Percentiles rank a stretch among this genome's conserved stretches.
phyloP scores from a whole-genome alignment of 208 protist genomes.

The Leishmania mexicana region DNA sequence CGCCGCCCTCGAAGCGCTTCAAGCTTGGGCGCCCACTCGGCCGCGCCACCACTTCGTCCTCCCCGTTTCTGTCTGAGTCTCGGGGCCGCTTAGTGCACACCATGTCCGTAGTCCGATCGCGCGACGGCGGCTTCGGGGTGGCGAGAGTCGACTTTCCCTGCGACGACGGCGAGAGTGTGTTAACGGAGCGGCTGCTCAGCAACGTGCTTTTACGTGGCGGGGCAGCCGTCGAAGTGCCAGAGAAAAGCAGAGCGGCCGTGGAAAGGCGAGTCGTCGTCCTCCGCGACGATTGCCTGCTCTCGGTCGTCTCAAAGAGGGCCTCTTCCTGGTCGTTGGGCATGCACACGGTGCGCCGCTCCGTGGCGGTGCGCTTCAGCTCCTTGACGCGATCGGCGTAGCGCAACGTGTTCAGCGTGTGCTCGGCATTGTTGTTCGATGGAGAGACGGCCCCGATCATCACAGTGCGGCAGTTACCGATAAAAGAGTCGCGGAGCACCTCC shows the following conservation, averaged over 20 bases:
- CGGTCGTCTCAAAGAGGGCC: slow-evolving; percentile 35
- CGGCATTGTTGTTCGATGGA: slow-evolving; percentile 73
- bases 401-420: slow-evolving; percentile 85
- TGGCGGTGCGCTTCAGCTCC: slow-evolving; percentile 73
- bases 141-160: slow-evolving; percentile 6
- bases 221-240: not conserved
- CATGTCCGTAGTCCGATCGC: slow-evolving; percentile 27
- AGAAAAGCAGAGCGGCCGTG: slow-evolving; percentile 8
- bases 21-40: slow-evolving; percentile 20
- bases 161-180: slow-evolving; percentile 5
- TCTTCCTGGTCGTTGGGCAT: slow-evolving; percentile 31
- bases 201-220: slow-evolving; percentile 20
- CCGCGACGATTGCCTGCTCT: slow-evolving; percentile 26
- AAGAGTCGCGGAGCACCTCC: slow-evolving; percentile 85
- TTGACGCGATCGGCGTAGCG: slow-evolving; percentile 90
- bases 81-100: slow-evolving; percentile 29
- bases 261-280: slow-evolving; percentile 10
- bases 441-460: slow-evolving; percentile 94
- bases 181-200: slow-evolving; percentile 30
- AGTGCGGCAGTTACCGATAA: slow-evolving; percentile 92
- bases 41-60: slow-evolving; percentile 8
- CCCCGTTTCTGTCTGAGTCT: slow-evolving; percentile 3
- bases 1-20: slow-evolving; percentile 24
- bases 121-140: slow-evolving; percentile 18
- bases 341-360: slow-evolving; percentile 33